Evolutionary conservation across 1,284 basidiomycete species (phyloP), one percentile per base, ranked within the genome.

Genomic region (Chalciporus sp.): DNA sequence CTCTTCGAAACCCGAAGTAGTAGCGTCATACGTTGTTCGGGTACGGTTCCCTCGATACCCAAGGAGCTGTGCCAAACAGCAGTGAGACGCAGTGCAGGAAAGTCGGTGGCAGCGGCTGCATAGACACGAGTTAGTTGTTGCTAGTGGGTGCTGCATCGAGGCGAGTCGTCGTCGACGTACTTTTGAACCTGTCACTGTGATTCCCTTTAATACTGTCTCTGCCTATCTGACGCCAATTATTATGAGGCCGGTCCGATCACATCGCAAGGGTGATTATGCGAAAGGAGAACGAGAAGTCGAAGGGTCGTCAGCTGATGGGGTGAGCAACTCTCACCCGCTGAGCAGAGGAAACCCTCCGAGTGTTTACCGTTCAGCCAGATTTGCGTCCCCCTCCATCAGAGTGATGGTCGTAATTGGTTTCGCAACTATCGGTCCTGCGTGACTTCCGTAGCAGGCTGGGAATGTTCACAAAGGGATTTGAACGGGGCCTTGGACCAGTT

Each of bases 381-480:
- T 37, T 7, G 35, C 17, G 35, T 37, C 35, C 5, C 33, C 16
- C 33, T n/a, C 29, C 17, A 16, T 53, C 33, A 33, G 23, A 20
- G 27, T 26, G 14, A 20, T 31, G 31, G 20, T 44, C 26, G 43
- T 37, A 45, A 47, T 37, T 46, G 53, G 28, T 26, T n/a, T 55
- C 65, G 61, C 66, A 41, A 23, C 14, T 41, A 46, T 58, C 64
- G 65, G 64, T 65, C 29, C n/a, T 47, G 60, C 64, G 64, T 39
- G 44, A 42, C 16, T 35, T 47, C 57, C 66, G 64, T 35, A 14
- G 53, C 29, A 6, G 19, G 49, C 42, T 61, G 64, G 53, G 64
- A 63, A 62, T 44, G 39, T 28, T 33, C 7, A 46, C 14, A 23
- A 42, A 29, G 54, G 56, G 28, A 57, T 56, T 62, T 55, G 46